Percentiles rank a stretch among this genome's conserved stretches.
These are phyloP conservation scores for Cladosporium sp. DNA, from an alignment of 2,329 filamentous ascomycete species.

Conservation along the genomic window DNA sequence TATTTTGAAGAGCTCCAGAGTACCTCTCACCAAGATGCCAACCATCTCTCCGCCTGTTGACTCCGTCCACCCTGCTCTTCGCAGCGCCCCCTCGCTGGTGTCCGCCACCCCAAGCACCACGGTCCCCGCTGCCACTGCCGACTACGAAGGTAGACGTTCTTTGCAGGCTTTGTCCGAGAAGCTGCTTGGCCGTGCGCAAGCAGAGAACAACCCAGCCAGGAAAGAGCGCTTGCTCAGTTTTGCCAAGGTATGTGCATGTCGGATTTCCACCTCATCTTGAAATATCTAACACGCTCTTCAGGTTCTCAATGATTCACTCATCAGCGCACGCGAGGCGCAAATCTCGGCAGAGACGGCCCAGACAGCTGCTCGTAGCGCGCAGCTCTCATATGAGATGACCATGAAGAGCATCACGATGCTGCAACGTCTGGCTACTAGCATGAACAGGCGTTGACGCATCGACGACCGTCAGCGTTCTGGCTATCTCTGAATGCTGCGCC, in stretches of 20 bases:
- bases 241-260: constrained; percentile 19
- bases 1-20: neutral
- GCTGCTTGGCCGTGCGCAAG: constrained; percentile 6
- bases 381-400: constrained; percentile 25
- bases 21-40: constrained; percentile 9
- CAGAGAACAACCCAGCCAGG: constrained; percentile 16
- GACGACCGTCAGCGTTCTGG: too few relatives aligned
- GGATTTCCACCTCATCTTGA: neutral
- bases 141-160: constrained; percentile 8
- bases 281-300: constrained; percentile 7
- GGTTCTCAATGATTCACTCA: constrained; percentile 24
- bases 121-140: neutral
- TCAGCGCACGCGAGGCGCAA: constrained; percentile 24
- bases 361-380: constrained; percentile 23
- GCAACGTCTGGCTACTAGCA: constrained; percentile 19
- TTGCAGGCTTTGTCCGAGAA: constrained; percentile 11
- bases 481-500: too few relatives aligned
- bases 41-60: constrained; percentile 14
- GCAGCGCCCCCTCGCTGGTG: neutral
- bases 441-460: constrained; percentile 6
- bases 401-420: constrained; percentile 24
- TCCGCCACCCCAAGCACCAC: neutral
- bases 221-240: constrained; percentile 23
- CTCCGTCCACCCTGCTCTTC: constrained; percentile 10
- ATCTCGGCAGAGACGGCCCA: constrained; percentile 24